Base-by-base conservation (phyloP, 495 filamentous ascomycete species). In the Podospora fimiseda region DNA sequence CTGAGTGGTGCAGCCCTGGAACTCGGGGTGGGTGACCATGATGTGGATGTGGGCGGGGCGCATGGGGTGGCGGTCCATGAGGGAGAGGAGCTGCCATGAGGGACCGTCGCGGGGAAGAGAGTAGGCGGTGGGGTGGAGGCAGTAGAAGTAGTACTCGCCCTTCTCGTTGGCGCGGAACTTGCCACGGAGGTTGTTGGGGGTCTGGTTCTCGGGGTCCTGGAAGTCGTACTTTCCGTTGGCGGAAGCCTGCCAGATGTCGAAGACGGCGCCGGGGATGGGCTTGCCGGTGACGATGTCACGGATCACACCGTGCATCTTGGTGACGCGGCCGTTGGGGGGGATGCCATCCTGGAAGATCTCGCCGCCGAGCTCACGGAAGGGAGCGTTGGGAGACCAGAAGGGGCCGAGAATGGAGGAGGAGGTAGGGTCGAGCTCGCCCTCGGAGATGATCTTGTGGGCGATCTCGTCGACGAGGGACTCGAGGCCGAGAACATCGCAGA, bases 151-250 rank as follows among this genome's bases (percentile, higher is more conserved):
- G 75, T 88, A 93, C 56, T 82, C 73, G 64, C 87, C 87, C 53
- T 90, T 79, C 58, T 78, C 83, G 73, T 93, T 81, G 58, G 82
- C 79, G 58, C 76, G 79, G 79, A 89, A 90, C 73, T 90, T 91
- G 65, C 88, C 88, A 48, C 88, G 79, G 20, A 92, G 77, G 76
- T 92, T 92, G 79, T 87, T 88, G 67, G 85, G 82, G 42, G 73
- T 69, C 77, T 92, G 87, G 68, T 78, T 77, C 33, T 81, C 74
- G 36, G 85, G 83, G 70, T 91, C 88, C 73, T 93, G 88, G 82
- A 90, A 89, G 68, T 93, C 88, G 79, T 93, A 93, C 65, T 86
- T 80, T 63, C 87, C 87, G 74, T 91, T 93, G 70, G 86, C 76
- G 6, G 81, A 85, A 38, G 87, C 86, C 66, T 93, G 86, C 88